Base-by-base conservation (phyloP, 495 filamentous ascomycete genomes). In the Lasiosphaeria ovina region DNA sequence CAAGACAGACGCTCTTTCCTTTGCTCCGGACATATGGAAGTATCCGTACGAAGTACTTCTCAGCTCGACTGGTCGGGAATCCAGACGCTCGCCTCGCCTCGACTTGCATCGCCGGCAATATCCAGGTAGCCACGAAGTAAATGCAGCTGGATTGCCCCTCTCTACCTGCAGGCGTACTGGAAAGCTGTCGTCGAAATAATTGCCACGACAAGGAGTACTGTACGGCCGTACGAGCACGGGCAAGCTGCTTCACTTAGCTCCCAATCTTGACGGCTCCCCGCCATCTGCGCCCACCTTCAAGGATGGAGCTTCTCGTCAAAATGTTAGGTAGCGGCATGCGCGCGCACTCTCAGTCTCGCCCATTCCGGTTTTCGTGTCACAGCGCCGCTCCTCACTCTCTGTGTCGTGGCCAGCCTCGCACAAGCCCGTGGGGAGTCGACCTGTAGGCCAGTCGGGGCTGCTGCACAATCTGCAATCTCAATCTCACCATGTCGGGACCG, bases 141-240 rank as follows among this genome's bases (percentile, higher is more conserved):
- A 24, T 24, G 24, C 24, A 24, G 24, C 24, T 24, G 24, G 24
- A 24, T 24, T 24, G 24, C 24, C 24, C 24, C 2, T 24, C 24
- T 24, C 24, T 24, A 24, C 24, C 24, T 11, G 16, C 16, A 31
- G 9, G 48, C 48, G 16, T 51, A 8, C 45, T n/a, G 12, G n/a
- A 34, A 34, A 34, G 33, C 31, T 53, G 31, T 36, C 14, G 51
- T 14, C 14, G 31, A 33, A 45, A 14, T 33, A 7, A 16, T 17
- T n/a, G 45, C 3, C 32, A n/a, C 47, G n/a, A 6, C 6, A 24
- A 6, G 24, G 31, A 58, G 35, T 52, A 24, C 64, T 59, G 54
- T 70, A 67, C 67, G 67, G 67, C 67, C 64, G 62, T 67, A 69
- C 67, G 62, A 58, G 16, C 40, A 55, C 36, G 53, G 24, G 24